These are phyloP conservation scores for Coleophoma crateriformis DNA, from an alignment of 2,329 filamentous ascomycete genomes.

Conservation along the genomic window DNA sequence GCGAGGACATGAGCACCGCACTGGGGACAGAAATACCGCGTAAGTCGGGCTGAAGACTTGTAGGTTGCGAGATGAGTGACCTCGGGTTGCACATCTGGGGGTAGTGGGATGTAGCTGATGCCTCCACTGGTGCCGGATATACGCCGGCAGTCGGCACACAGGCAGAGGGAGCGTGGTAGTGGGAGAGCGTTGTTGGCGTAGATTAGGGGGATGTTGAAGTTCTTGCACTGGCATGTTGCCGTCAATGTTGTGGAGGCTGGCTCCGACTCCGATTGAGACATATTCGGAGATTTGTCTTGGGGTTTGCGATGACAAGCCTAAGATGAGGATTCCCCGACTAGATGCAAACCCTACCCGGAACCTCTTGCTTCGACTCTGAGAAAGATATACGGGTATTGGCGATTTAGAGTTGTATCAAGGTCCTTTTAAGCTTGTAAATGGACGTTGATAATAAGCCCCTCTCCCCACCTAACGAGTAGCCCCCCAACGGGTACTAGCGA, in stretches of 20 bases:
- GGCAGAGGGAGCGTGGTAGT: conserved; percentile 37
- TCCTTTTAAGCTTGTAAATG: too few species aligned
- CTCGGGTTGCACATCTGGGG: conserved; percentile 17
- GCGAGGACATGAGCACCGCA: conserved; percentile 41
- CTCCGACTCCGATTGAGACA: too few species aligned
- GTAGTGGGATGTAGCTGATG: conserved; percentile 36
- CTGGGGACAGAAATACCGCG: conserved; percentile 41
- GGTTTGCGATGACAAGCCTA: too few species aligned
- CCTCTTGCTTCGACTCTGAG: too few species aligned
- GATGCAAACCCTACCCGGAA: too few species aligned
- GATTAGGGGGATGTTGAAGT: conserved; percentile 26
- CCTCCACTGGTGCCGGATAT: conserved; percentile 38
- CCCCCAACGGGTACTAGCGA: too few species aligned
- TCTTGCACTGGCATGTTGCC: conserved; percentile 31
- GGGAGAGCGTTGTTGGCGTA: conserved; percentile 29
- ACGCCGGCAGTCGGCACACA: conserved; percentile 44
- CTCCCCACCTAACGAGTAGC: too few species aligned
- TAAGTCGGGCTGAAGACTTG: conserved; percentile 33
- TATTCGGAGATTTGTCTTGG: too few species aligned
- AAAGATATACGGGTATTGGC: too few species aligned
- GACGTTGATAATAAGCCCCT: too few species aligned
- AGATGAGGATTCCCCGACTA: too few species aligned
- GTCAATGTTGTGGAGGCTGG: conserved; percentile 12
- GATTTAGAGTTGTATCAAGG: too few species aligned
- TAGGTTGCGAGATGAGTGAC: conserved; percentile 35